phyloP scores from a whole-genome alignment of 805 yeast genomes.

The Ogataea paradorogensis region DNA sequence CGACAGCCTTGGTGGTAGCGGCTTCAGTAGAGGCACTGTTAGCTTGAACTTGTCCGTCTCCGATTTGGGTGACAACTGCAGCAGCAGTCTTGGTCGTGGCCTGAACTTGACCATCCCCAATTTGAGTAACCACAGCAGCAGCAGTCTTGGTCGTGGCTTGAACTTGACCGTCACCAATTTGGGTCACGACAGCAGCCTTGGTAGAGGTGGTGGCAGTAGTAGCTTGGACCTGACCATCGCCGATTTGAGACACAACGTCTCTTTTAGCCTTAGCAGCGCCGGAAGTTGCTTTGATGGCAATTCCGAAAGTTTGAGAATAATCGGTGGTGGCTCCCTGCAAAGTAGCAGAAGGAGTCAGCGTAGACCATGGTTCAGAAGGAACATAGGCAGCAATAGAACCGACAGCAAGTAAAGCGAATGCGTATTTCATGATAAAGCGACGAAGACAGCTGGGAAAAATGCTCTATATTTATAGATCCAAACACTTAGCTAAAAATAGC shows the following conservation, averaged over 20 bases:
- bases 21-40: too few species aligned
- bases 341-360: constrained; percentile 61
- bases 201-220: constrained; percentile 6
- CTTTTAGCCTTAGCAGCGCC: neutral
- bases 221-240: constrained; percentile 31
- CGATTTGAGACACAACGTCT: constrained; percentile 40
- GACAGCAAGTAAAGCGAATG: constrained; percentile 37
- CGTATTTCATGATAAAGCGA: constrained; percentile 4
- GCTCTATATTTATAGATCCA: constrained; percentile 41
- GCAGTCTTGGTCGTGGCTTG: neutral
- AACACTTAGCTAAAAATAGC: constrained; percentile 13
- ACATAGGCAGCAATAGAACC: constrained; percentile 57
- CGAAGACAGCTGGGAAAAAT: neutral
- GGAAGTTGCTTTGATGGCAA: constrained; percentile 47
- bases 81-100: constrained; percentile 10
- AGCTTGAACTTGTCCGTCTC: constrained; percentile 43
- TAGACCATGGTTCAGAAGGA: constrained; percentile 67
- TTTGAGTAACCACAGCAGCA: too few species aligned
- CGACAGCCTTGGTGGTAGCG: constrained; percentile 36
- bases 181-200: too few species aligned
- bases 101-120: constrained; percentile 32
- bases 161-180: too few species aligned
- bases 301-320: constrained; percentile 59
- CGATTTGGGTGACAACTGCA: constrained; percentile 39
- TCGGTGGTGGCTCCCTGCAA: constrained; percentile 56